Conservation (phyloP, 2,329 filamentous ascomycete species). For the Trichoderma cornu-damae region DNA sequence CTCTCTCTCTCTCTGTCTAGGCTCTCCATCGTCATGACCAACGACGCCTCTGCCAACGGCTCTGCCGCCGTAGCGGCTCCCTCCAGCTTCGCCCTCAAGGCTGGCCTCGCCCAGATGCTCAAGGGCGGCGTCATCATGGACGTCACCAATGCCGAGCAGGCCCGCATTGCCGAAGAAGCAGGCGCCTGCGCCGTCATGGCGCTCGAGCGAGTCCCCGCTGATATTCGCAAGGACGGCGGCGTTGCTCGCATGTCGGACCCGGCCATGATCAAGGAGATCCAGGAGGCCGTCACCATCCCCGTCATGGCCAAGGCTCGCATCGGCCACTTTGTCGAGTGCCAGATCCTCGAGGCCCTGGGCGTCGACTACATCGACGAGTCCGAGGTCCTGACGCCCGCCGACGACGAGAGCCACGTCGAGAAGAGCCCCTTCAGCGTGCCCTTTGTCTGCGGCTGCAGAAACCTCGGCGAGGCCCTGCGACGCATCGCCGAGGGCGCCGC, state of each 20-base stretch:
- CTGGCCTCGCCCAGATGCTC: constrained; percentile 92
- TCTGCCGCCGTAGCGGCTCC: constrained; percentile 30
- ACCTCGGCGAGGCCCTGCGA: constrained; percentile 87
- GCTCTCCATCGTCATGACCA: constrained; percentile 28
- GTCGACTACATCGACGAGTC: constrained; percentile 98
- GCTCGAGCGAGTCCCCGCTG: constrained; percentile 91
- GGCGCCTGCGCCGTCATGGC: constrained; percentile 98
- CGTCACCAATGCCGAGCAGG: constrained; percentile 88
- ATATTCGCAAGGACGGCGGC: constrained; percentile 87
- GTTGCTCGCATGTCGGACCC: constrained; percentile 98
- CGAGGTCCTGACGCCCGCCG: constrained; percentile 94
- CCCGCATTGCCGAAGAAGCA: constrained; percentile 94
- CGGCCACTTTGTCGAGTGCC: constrained; percentile 96
- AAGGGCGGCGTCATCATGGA: constrained; percentile 99
- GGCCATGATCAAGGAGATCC: constrained; percentile 89
- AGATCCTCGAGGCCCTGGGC: constrained; percentile 91
- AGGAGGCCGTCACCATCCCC: constrained; percentile 89
- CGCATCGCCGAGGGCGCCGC: constrained; percentile 89
- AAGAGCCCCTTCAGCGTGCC: constrained; percentile 78
- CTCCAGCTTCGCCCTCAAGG: constrained; percentile 79
- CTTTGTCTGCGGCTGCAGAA: constrained; percentile 94
- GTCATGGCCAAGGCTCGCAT: constrained; percentile 99
- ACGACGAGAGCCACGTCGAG: constrained; percentile 84
- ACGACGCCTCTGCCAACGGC: constrained; percentile 31
- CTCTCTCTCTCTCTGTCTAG: not conserved